phyloP scores from a whole-genome alignment of 2,329 filamentous ascomycete genomes.

The Apiospora koreana region DNA sequence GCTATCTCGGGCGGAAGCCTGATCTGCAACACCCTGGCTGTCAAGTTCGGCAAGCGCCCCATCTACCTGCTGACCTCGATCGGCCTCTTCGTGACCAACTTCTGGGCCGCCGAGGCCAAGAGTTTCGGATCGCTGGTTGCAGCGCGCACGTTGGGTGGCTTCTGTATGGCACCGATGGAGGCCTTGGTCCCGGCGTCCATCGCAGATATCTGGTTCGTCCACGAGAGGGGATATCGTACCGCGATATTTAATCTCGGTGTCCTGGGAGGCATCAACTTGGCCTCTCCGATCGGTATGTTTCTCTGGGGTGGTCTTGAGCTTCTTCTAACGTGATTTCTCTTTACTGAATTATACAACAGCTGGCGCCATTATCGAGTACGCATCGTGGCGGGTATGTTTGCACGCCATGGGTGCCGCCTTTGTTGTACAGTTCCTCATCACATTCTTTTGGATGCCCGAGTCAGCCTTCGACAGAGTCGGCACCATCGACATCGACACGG shows the following conservation, averaged over 20 bases:
- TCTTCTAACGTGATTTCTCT: slow-evolving; percentile 11
- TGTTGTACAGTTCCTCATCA: slow-evolving; percentile 42
- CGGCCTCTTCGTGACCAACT: slow-evolving; percentile 47
- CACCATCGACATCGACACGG: neutral
- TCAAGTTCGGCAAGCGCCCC: slow-evolving; percentile 50
- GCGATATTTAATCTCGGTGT: slow-evolving; percentile 44
- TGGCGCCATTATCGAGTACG: slow-evolving; percentile 2
- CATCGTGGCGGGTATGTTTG: neutral
- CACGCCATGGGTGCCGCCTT: slow-evolving; percentile 23
- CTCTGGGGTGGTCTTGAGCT: slow-evolving; percentile 22
- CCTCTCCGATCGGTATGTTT: slow-evolving; percentile 42
- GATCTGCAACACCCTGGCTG: slow-evolving; percentile 52
- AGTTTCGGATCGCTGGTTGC: slow-evolving; percentile 47
- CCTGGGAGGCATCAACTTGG: slow-evolving; percentile 41
- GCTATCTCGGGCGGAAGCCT: slow-evolving; percentile 41
- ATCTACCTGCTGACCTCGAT: slow-evolving; percentile 49
- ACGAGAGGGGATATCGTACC: slow-evolving; percentile 45
- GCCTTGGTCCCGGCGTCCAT: slow-evolving; percentile 54
- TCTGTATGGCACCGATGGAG: slow-evolving; percentile 54
- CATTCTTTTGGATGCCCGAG: slow-evolving; percentile 52
- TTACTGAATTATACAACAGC: neutral
- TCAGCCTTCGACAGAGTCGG: slow-evolving; percentile 44
- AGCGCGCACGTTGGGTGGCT: slow-evolving; percentile 45
- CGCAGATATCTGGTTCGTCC: slow-evolving; percentile 47
- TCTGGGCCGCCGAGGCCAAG: slow-evolving; percentile 48